These are phyloP conservation scores for Raddia guianensis DNA, from an alignment of 176 grass and related monocot species.

Conservation along the genomic window DNA sequence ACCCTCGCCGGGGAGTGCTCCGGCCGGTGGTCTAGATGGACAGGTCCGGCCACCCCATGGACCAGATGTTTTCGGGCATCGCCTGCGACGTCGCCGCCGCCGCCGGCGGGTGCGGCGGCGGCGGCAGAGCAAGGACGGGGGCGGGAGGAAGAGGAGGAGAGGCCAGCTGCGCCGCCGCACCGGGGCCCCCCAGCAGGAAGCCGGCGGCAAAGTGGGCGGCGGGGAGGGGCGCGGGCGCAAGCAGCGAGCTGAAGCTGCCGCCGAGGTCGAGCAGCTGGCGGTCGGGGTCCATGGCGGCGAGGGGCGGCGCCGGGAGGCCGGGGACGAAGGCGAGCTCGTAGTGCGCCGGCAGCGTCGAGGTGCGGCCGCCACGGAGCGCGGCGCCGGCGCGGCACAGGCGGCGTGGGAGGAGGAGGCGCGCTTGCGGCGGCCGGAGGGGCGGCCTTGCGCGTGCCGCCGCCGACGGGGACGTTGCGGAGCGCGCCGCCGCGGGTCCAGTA, in stretches of 20 bases:
- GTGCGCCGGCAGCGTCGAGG: neutral
- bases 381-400: neutral
- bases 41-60: conserved; percentile 61
- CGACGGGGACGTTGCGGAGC: conserved; percentile 95
- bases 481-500: conserved; percentile 98
- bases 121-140: neutral
- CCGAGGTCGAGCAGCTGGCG: conserved; percentile 55
- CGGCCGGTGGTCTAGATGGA: conserved; percentile 39
- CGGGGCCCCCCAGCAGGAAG: conserved; percentile 17
- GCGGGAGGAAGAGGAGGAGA: neutral
- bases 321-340: conserved; percentile 37
- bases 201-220: conserved; percentile 32
- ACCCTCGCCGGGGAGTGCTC: neutral
- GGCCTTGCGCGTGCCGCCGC: conserved; percentile 71
- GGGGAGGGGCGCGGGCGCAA: conserved; percentile 26
- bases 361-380: neutral
- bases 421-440: conserved; percentile 29
- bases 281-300: conserved; percentile 34
- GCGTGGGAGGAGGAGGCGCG: conserved; percentile 7
- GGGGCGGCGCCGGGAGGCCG: neutral
- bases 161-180: neutral
- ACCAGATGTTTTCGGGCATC: conserved; percentile 42
- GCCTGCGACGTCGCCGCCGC: conserved; percentile 42
- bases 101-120: neutral
- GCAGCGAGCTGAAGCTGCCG: conserved; percentile 60